phyloP scores from a whole-genome alignment of 305 asterid genomes.

The Fraxinus velutina region DNA sequence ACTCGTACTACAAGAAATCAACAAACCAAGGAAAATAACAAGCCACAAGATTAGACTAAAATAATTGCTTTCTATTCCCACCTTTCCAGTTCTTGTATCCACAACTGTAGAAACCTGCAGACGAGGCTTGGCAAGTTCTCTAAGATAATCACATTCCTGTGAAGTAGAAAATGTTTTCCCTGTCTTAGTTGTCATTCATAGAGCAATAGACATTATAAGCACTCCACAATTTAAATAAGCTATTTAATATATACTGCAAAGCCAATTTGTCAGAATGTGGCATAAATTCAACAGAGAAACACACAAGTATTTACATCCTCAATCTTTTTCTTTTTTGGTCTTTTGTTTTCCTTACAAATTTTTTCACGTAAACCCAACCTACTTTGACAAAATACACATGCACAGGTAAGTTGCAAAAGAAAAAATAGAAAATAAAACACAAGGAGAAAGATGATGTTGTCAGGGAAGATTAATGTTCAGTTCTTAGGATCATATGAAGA shows the following conservation, averaged over 20 bases:
- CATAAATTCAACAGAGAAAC: neutral
- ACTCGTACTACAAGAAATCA: neutral
- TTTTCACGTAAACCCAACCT: too few relatives aligned
- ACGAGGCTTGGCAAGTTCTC: slow-evolving; percentile 67
- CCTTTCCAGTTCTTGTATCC: slow-evolving; percentile 86
- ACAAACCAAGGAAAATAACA: neutral
- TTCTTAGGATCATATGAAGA: neutral
- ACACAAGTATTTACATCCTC: neutral
- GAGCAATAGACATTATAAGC: slow-evolving; percentile 4
- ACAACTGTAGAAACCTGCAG: slow-evolving; percentile 77
- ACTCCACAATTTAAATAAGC: slow-evolving; percentile 7
- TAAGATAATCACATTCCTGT: slow-evolving; percentile 89
- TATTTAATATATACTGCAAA: neutral
- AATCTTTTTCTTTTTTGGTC: neutral
- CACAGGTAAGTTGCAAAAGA: neutral
- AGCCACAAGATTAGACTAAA: neutral
- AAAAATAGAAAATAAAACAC: neutral
- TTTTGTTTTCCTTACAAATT: neutral
- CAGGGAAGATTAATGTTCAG: neutral
- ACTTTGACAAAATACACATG: neutral
- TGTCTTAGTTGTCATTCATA: neutral
- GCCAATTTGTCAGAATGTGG: neutral
- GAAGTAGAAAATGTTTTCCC: slow-evolving; percentile 17
- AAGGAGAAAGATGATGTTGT: neutral
- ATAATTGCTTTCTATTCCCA: slow-evolving; percentile 21